Evolutionary conservation across 768 basidiomycete species (phyloP), one percentile per base, ranked within the genome.

Genomic region (Psilocybe tampanensis): DNA sequence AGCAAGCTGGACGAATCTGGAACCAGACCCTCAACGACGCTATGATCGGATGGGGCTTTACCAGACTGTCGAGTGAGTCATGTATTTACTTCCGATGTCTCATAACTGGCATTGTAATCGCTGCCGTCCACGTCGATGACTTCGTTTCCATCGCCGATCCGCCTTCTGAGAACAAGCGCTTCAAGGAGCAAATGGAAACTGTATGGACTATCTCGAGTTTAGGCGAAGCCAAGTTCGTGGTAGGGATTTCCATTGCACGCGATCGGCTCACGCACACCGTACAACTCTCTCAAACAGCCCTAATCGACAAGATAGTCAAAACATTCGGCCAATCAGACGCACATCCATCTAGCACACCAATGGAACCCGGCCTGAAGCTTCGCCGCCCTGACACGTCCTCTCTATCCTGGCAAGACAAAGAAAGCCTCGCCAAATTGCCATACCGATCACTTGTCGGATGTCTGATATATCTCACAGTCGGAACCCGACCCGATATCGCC

Each of bases 1-100:
- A 75, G 47, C 78, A 79, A 56, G 66, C 63, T 1, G 68, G 74
- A 0, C 61, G 68, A 0, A 64, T 68, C 5, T 80, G 76, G 76
- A 74, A 80, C 54, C 58, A 71, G 29, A 70, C 64, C 0, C 49
- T 77, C 41, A 54, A 74, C 19, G 49, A 63, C 0, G 63, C 63
- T 0, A 65, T 80, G 56, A 13, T 62, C 0, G 34, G 60, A 0
- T 66, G 72, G 60, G 70, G 69, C 0, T 80, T 80, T 49, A 68
- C 51, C 0, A 48, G 61, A 0, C 65, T 74, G 0, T 34, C 59
- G 0, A 66, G 67, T n/a, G 72, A 80, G 42, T 63, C 64, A 0
- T 78, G 73, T 43, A 58, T 78, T 7, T 77, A 76, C 47, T 64
- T 59, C 26, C 34, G 68, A 1, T 55, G 57, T 1, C 18, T 39